Percentiles rank a stretch among this genome's conserved stretches.
These are phyloP conservation scores for Scheffersomyces ergatensis DNA, from an alignment of 805 yeast genomes.

Conservation along the genomic window DNA sequence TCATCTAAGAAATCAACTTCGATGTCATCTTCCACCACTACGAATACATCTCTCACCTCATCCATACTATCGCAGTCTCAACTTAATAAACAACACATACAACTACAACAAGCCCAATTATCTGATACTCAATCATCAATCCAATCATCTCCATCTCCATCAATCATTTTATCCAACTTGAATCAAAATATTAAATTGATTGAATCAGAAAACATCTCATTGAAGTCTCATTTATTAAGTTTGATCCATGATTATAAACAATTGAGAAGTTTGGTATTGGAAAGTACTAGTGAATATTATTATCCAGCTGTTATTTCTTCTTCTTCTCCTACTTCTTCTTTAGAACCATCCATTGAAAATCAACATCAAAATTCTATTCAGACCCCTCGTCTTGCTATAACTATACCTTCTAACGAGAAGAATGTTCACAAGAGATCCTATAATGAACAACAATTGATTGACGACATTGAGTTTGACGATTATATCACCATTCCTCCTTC, in stretches of 20 bases:
- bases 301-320: too few species aligned
- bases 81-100: not conserved
- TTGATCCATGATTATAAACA: conserved; percentile 41
- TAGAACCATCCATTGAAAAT: not conserved
- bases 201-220: conserved; percentile 31
- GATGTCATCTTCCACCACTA: not conserved
- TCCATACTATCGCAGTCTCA: not conserved
- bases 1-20: not conserved
- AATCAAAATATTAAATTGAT: conserved; percentile 10
- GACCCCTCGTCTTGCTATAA: not conserved
- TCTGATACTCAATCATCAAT: not conserved
- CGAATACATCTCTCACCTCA: not conserved
- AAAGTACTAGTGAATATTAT: conserved; percentile 2
- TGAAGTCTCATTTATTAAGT: conserved; percentile 32
- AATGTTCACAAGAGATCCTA: conserved; percentile 9
- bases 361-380: not conserved
- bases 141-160: not conserved
- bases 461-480: not conserved
- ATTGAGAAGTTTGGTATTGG: conserved; percentile 16
- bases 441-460: conserved; percentile 7
- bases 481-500: not conserved
- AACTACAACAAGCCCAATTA: not conserved
- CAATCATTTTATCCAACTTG: not conserved
- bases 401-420: not conserved
- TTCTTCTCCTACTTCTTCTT: not conserved